Conservation (phyloP, 208 protist genomes). For the Angomonas deanei region DNA sequence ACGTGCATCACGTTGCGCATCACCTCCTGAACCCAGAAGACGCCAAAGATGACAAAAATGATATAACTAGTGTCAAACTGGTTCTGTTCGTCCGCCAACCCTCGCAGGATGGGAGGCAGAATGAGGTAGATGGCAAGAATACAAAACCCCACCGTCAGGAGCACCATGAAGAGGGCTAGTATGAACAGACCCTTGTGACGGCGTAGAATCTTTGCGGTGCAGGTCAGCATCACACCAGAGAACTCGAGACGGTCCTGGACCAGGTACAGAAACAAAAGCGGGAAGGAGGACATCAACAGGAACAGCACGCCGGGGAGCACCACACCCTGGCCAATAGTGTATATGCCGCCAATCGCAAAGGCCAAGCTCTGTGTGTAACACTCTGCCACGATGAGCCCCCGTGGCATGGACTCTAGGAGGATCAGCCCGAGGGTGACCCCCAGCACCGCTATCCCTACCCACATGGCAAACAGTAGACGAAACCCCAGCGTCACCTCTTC, state of each 20-base stretch:
- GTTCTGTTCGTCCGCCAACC: not conserved
- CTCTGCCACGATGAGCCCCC: conserved; percentile 7
- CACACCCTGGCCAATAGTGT: not conserved
- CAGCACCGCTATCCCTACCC: conserved; percentile 15
- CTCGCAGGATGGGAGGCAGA: conserved; percentile 17
- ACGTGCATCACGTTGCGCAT: conserved; percentile 58
- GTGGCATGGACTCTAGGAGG: conserved; percentile 7
- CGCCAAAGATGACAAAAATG: conserved; percentile 21
- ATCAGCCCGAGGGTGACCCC: not conserved
- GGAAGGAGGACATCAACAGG: conserved; percentile 20
- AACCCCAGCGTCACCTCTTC: conserved; percentile 1
- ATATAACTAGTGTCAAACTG: conserved; percentile 6
- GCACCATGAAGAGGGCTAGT: conserved; percentile 19
- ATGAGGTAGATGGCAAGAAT: conserved; percentile 20
- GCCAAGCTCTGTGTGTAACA: conserved; percentile 7
- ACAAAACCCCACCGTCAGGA: conserved; percentile 21
- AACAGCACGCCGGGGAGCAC: conserved; percentile 19
- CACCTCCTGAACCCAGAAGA: conserved; percentile 74
- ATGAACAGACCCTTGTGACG: conserved; percentile 37
- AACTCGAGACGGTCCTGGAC: conserved; percentile 65
- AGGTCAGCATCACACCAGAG: conserved; percentile 33
- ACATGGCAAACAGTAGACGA: conserved; percentile 14
- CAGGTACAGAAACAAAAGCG: conserved; percentile 55
- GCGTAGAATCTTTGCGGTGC: conserved; percentile 27
- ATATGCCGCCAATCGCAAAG: conserved; percentile 3